Conservation (phyloP, 2,329 filamentous ascomycete genomes). For the Phyllosticta citribraziliensis region DNA sequence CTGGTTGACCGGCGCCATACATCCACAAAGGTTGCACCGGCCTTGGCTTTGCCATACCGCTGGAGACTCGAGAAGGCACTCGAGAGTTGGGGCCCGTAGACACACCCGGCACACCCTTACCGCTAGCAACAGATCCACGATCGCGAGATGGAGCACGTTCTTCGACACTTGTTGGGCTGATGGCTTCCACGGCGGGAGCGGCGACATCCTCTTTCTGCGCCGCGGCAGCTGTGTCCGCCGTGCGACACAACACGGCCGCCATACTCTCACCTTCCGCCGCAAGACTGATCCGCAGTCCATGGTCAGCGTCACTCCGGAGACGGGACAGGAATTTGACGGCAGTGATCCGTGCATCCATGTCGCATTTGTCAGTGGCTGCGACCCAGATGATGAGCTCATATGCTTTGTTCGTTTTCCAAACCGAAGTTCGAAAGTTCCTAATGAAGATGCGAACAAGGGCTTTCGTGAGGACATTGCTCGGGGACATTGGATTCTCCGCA, state of each 20-base stretch:
- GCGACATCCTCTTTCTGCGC: conserved; percentile 24
- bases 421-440: conserved; percentile 56
- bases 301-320: conserved; percentile 70
- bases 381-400: conserved; percentile 27
- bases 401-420: conserved; percentile 48
- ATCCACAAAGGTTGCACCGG: conserved; percentile 43
- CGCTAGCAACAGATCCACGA: neutral
- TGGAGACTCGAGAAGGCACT: neutral
- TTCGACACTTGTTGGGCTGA: neutral
- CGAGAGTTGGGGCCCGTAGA: neutral
- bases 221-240: conserved; percentile 40
- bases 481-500: conserved; percentile 29
- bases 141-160: neutral
- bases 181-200: conserved; percentile 13
- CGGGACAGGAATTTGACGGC: conserved; percentile 53
- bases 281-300: conserved; percentile 62
- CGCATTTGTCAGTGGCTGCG: conserved; percentile 22
- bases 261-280: conserved; percentile 64
- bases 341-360: conserved; percentile 28
- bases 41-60: conserved; percentile 13
- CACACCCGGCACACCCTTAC: neutral
- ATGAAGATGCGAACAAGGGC: conserved; percentile 71
- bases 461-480: conserved; percentile 60
- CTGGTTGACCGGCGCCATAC: conserved; percentile 35
- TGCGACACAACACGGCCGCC: conserved; percentile 61